phyloP scores from a whole-genome alignment of 306 rosid species.

The Cucurbita pepo region DNA sequence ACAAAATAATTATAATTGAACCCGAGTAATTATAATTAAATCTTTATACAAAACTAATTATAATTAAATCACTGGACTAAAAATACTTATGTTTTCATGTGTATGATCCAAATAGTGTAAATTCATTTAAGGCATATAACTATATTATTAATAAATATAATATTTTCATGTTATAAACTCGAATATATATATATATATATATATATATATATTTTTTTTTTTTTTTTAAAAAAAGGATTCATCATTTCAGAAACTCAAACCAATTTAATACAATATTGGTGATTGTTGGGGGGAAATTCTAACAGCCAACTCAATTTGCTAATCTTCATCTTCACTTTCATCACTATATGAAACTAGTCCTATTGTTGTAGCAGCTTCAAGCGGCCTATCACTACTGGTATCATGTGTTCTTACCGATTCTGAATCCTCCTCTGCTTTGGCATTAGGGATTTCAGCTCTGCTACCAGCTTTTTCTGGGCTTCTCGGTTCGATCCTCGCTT shows the following conservation, averaged over 20 bases:
- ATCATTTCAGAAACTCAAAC: background rate
- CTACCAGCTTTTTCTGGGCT: conserved; percentile 19
- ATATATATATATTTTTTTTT: too few species aligned
- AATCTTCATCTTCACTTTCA: conserved; percentile 60
- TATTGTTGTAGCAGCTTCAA: conserved; percentile 16
- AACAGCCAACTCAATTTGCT: background rate
- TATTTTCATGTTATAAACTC: too few species aligned
- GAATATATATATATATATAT: too few species aligned
- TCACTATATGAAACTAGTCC: conserved; percentile 80
- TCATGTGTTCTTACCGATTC: conserved; percentile 15
- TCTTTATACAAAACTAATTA: too few species aligned
- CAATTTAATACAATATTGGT: background rate
- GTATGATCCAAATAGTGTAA: too few species aligned
- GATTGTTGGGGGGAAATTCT: background rate
- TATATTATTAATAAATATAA: too few species aligned
- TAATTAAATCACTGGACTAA: too few species aligned
- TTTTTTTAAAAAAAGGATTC: background rate
- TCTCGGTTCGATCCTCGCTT: conserved; percentile 39
- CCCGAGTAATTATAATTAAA: too few species aligned
- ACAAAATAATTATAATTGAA: too few species aligned
- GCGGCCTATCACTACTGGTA: conserved; percentile 15
- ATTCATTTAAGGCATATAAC: too few species aligned
- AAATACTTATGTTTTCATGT: too few species aligned
- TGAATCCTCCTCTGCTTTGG: conserved; percentile 10
- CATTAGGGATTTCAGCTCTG: conserved; percentile 4